Base-by-base conservation (phyloP, 2,329 filamentous ascomycete species). In the Fusarium udum region DNA sequence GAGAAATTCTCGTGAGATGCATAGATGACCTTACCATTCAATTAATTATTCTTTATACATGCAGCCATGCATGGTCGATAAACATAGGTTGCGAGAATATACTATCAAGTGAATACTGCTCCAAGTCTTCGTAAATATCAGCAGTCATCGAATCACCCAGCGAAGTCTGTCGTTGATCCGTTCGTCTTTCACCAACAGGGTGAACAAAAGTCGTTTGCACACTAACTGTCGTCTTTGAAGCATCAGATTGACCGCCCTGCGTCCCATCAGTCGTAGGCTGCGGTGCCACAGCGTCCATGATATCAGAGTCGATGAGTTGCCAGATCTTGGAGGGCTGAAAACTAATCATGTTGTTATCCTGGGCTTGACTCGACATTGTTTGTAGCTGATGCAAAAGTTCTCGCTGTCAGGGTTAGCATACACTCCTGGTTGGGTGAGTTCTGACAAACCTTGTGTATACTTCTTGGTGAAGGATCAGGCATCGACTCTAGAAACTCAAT, bases 1-100 rank as follows among this genome's bases (percentile, higher is more conserved):
- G 18, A 5, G 1, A 2, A 28, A 6, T 15, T 14, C 4, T 22
- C 3, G 22, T 22, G 9, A 12, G 9, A 12, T 9, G 14, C 10
- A 28, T 26, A 53, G 20, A 7, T n/a, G 24, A 40, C 28, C 6
- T 28, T 13, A 22, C 16, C 2, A 28, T 55, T 28, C 3, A 7
- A 14, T 55, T 3, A 34, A 14, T 34, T 51, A 18, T 11, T 52
- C 13, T 10, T 62, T 48, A 73, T 28, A 73, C 71, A 58, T 73
- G 67, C 16, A 73, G 16, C 71, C 71, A 73, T 13, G 71, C 71
- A 48, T 73, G 71, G 36, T 73, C 71, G 14, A 74, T 74, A 46
- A 73, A 73, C 55, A 73, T 71, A 4, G 71, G 71, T n/a, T 73
- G 71, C 22, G 70, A 73, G 22, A 73, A 73, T 60, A 73, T 73